These are phyloP conservation scores for Heimioporus sp. DNA, from an alignment of 768 basidiomycete genomes.

Conservation along the genomic window DNA sequence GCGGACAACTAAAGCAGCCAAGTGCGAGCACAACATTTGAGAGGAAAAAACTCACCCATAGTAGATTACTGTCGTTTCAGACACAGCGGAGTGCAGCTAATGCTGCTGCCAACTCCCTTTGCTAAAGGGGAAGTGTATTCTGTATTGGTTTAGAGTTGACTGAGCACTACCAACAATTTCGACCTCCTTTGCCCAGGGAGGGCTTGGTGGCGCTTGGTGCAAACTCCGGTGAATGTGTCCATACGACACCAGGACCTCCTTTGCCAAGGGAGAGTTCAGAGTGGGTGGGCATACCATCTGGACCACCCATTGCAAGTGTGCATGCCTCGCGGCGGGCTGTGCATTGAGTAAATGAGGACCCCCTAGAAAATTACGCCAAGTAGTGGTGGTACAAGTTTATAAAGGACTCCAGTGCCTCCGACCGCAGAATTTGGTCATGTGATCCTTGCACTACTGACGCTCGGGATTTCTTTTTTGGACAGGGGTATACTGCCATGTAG, in stretches of 20 bases:
- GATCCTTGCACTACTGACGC: too few relatives aligned
- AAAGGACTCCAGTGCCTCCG: too few relatives aligned
- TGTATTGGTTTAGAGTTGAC: not conserved
- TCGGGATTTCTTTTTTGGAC: too few relatives aligned
- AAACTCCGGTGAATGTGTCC: slow-evolving; percentile 1
- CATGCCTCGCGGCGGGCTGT: too few relatives aligned
- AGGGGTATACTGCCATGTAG: too few relatives aligned
- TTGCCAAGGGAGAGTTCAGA: slow-evolving; percentile 5
- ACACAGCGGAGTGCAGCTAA: not conserved
- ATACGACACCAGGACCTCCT: slow-evolving; percentile 2
- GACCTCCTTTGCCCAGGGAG: too few relatives aligned
- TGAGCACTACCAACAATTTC: not conserved
- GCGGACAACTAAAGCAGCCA: too few relatives aligned
- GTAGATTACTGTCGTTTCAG: slow-evolving; percentile 3
- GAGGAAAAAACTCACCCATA: not conserved
- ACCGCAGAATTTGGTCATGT: too few relatives aligned
- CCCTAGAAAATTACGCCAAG: too few relatives aligned
- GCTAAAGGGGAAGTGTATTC: slow-evolving; percentile 1
- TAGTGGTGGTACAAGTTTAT: too few relatives aligned
- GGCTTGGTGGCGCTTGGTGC: not conserved
- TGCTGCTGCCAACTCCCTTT: slow-evolving; percentile 1
- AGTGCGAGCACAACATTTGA: not conserved
- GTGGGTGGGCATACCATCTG: slow-evolving; percentile 3
- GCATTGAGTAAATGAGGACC: too few relatives aligned
- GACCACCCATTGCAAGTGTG: not conserved